Percentiles rank a stretch among this genome's conserved stretches.
Evolutionary conservation across 2,329 filamentous ascomycete genomes (phyloP).

Genomic region (Sporothrix sp.): DNA sequence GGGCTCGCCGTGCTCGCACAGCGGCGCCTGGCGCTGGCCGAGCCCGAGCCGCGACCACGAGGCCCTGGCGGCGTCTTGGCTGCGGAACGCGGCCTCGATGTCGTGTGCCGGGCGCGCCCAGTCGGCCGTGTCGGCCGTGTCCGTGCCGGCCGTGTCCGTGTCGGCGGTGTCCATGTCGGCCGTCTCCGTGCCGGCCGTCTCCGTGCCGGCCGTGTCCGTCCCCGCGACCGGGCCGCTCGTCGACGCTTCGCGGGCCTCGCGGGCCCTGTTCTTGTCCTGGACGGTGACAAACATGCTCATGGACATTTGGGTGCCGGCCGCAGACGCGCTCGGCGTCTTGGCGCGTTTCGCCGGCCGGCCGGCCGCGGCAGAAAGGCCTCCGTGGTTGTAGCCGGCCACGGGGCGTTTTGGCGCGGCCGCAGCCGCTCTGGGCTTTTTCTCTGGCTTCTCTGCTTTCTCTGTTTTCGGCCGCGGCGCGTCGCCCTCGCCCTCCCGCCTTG

Average conservation of each 20-base stretch:
- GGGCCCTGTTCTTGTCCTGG: background rate
- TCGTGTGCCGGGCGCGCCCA: constrained; percentile 27
- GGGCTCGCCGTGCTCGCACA: constrained; percentile 80
- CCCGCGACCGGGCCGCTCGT: no score
- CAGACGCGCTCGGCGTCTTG: background rate
- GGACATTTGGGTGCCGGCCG: constrained; percentile 13
- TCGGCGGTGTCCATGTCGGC: constrained; percentile 4
- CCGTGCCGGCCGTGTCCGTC: background rate
- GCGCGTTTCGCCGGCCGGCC: constrained; percentile 9
- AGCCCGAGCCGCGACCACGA: constrained; percentile 76
- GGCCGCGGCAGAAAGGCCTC: no score
- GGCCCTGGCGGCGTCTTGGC: constrained; percentile 66
- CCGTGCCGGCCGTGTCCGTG: background rate
- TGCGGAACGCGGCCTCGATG: constrained; percentile 55
- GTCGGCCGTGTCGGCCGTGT: constrained; percentile 2
- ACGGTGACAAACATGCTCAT: constrained; percentile 16
- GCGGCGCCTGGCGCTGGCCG: constrained; percentile 50
- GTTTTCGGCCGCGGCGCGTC: background rate
- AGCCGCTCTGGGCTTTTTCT: no score
- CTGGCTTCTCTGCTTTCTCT: no score
- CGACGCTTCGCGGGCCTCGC: background rate
- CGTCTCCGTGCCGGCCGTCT: background rate
- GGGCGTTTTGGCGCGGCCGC: no score
- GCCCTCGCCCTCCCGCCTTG: background rate
- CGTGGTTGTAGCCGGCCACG: no score